Base-by-base conservation (phyloP, 2,329 filamentous ascomycete species). In the Nemania sp. region DNA sequence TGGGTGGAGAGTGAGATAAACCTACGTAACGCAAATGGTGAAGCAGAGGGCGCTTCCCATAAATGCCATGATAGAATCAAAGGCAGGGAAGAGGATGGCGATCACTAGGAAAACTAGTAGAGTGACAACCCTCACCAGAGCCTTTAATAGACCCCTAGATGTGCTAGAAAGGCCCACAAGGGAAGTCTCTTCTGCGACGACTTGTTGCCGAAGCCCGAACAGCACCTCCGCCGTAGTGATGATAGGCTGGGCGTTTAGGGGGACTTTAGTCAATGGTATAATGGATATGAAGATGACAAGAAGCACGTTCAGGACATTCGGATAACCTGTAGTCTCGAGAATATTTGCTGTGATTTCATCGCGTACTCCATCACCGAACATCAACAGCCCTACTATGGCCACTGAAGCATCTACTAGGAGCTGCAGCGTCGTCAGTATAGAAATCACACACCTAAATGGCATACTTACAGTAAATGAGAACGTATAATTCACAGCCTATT, bases 281-380 rank as follows among this genome's bases (percentile, higher is more conserved):
- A 64, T 64, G 24, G 62, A 18, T 73, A 98, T 92, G 79, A 94
- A 95, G 69, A 93, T 84, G 71, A 93, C 93, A 79, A 98, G 92
- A 72, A 95, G 84, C 54, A 95, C 81, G n/a, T 90, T 93, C 47
- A 97, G 80, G 1, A 83, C 85, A 13, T 87, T 82, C 0, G 95
- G 93, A 77, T 97, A 98, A 62, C 90, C 91, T 5, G 86, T 80
- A 0, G 89, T 91, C 60, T 87, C 84, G 72, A 98, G 88, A 68
- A 99, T 91, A 80, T 97, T 98, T 75, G 92, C 91, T 0, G 96
- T 98, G 77, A 98, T 90, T 79, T 97, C 93, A 71, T 97, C 94
- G 64, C 87, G 87, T 62, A 97, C 93, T n/a, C 83, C 86, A 73
- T 97, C 92, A 68, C 95, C 95, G 79, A 98, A 99, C 95, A 99